Percentiles rank a stretch among this genome's conserved stretches.
Evolutionary conservation across 805 yeast genomes (phyloP).

Genomic region (Pichia kluyveri): DNA sequence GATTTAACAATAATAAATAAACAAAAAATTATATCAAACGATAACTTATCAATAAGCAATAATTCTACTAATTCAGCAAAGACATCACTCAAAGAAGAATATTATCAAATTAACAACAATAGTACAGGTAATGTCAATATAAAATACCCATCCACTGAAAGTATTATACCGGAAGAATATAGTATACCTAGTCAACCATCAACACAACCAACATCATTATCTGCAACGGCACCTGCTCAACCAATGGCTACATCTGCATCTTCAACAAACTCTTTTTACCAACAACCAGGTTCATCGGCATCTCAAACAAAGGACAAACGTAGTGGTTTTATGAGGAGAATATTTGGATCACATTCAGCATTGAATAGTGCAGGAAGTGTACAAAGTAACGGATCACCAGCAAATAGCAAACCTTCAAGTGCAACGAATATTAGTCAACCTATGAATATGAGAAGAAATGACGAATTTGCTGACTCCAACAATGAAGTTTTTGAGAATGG

Average conservation of each 20-base stretch:
- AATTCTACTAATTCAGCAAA: slow-evolving; percentile 1
- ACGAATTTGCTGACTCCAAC: slow-evolving; percentile 8
- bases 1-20: slow-evolving; percentile 6
- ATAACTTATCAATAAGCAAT: neutral
- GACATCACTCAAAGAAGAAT: slow-evolving; percentile 9
- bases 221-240: neutral
- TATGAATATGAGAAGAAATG: slow-evolving; percentile 23
- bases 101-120: neutral
- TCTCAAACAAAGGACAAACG: slow-evolving; percentile 11
- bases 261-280: neutral
- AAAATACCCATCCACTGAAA: neutral
- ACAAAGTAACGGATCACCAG: neutral
- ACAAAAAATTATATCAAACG: slow-evolving; percentile 1
- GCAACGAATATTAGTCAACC: slow-evolving; percentile 24
- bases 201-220: neutral
- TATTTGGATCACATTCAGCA: slow-evolving; percentile 18
- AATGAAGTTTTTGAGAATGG: neutral
- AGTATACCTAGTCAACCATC: neutral
- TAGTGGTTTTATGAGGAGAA: slow-evolving; percentile 22
- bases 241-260: neutral
- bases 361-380: slow-evolving; percentile 1
- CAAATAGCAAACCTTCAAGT: slow-evolving; percentile 11
- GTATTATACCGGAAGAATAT: neutral
- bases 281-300: slow-evolving; percentile 1
- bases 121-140: neutral